Evolutionary conservation across 2,329 filamentous ascomycete genomes (phyloP).

Genomic region (Fusarium sp.): DNA sequence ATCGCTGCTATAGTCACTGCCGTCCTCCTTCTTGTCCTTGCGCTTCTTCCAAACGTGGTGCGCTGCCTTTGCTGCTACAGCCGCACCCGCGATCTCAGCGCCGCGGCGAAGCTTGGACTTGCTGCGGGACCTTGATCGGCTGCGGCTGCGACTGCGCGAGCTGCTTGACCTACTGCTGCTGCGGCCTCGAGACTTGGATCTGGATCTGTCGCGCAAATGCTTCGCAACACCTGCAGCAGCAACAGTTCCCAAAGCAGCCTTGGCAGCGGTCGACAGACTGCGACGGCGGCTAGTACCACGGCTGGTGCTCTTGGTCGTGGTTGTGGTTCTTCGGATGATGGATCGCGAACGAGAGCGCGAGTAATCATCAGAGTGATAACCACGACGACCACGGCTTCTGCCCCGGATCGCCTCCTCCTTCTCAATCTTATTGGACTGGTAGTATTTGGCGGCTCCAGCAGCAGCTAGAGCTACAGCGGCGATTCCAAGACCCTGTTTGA

Average conservation of each 20-base stretch:
- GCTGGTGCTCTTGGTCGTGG: conserved; percentile 53
- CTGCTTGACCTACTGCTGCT: conserved; percentile 41
- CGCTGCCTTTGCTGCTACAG: conserved; percentile 69
- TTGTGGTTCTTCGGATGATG: conserved; percentile 49
- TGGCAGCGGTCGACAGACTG: conserved; percentile 63
- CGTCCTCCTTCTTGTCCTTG: conserved; percentile 70
- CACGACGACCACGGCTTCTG: conserved; percentile 59
- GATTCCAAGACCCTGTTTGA: conserved; percentile 71
- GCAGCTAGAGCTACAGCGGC: conserved; percentile 72
- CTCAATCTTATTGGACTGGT: conserved; percentile 68
- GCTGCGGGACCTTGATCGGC: conserved; percentile 50
- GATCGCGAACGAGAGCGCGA: conserved; percentile 57
- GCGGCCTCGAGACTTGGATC: conserved; percentile 56
- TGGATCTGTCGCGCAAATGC: conserved; percentile 66
- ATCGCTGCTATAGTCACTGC: conserved; percentile 49
- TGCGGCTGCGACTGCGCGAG: conserved; percentile 29
- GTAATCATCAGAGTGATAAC: conserved; percentile 57
- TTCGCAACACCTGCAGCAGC: conserved; percentile 69
- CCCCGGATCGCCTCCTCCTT: conserved; percentile 69
- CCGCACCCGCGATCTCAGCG: conserved; percentile 70
- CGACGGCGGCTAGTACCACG: conserved; percentile 53
- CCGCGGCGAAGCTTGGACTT: conserved; percentile 63
- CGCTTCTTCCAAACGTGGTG: conserved; percentile 70
- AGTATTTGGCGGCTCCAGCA: conserved; percentile 73
- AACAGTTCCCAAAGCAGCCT: conserved; percentile 67